Conservation (phyloP, 345 rosid genomes). For the Lepidium didymum region DNA sequence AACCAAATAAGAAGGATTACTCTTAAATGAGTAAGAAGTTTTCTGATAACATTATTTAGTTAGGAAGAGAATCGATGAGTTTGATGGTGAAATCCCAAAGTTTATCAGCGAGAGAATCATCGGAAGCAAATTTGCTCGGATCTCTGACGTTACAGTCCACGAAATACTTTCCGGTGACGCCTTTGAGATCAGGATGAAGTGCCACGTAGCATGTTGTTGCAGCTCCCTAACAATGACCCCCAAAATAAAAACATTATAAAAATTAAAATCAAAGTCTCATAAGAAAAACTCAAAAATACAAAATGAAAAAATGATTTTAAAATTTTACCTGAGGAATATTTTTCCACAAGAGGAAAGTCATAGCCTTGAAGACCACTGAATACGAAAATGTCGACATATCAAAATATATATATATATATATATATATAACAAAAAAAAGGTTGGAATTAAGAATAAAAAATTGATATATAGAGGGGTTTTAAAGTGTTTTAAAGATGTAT, state of each 20-base stretch:
- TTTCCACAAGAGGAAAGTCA: conserved; percentile 67
- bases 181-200: conserved; percentile 61
- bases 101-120: conserved; percentile 40
- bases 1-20: background rate
- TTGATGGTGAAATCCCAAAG: conserved; percentile 66
- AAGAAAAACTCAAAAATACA: background rate
- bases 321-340: conserved; percentile 80
- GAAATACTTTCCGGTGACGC: conserved; percentile 66
- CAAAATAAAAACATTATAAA: background rate
- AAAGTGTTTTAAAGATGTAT: too few relatives aligned
- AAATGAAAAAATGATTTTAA: background rate
- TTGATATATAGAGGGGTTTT: too few relatives aligned
- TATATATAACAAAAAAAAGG: background rate
- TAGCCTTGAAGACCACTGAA: conserved; percentile 49
- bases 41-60: background rate
- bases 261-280: background rate
- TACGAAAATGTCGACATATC: background rate
- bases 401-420: too few relatives aligned
- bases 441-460: background rate
- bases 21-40: too few relatives aligned
- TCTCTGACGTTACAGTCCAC: conserved; percentile 53
- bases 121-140: conserved; percentile 46
- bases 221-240: conserved; percentile 77
- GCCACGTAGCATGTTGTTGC: conserved; percentile 89
- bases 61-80: conserved; percentile 17